Evolutionary conservation across 306 rosid genomes (phyloP), one percentile per base, ranked within the genome.

Genomic region (Prosopis cineraria): DNA sequence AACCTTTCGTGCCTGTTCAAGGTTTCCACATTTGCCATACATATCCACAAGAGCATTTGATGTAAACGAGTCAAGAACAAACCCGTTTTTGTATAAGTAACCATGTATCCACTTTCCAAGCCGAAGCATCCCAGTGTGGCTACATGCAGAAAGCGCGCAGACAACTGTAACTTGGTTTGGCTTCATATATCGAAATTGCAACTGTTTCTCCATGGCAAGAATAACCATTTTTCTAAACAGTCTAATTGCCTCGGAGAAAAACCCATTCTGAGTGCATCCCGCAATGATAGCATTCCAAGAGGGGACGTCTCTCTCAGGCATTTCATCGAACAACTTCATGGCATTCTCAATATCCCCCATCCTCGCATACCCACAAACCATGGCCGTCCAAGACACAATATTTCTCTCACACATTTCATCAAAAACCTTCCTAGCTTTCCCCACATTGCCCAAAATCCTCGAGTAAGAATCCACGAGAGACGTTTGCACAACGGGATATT

Each of bases 21-120:
- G 84, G 74, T 34, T 75, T 17, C 98, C 98, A 45, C 97, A 93
- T 73, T 93, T 93, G 65, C 93, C 98, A 68, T 93, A 93, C 98
- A 88, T 91, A 78, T 93, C 98, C 22, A 91, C 82, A 10, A 93
- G 87, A 19, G 94, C 91, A 77, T 87, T 93, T 9, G 81, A 82
- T 11, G 87, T 72, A 84, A 91, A 87, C 3, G 90, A 76, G 74
- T 89, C 89, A 4, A 76, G 71, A 36, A 53, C 50, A 53, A 88
- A 79, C 31, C 84, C 85, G 74, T 76, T 83, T 76, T 85, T 87
- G 73, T 76, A 84, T 73, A 88, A 43, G 85, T 91, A 93, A 70
- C 91, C 86, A 77, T 91, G 97, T 73, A 89, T 85, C 90, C 90
- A 89, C 71, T 80, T 91, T 70, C 98, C 95, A 80, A 93, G 97